Conservation (phyloP, 305 asterid species). For the Withania somnifera region DNA sequence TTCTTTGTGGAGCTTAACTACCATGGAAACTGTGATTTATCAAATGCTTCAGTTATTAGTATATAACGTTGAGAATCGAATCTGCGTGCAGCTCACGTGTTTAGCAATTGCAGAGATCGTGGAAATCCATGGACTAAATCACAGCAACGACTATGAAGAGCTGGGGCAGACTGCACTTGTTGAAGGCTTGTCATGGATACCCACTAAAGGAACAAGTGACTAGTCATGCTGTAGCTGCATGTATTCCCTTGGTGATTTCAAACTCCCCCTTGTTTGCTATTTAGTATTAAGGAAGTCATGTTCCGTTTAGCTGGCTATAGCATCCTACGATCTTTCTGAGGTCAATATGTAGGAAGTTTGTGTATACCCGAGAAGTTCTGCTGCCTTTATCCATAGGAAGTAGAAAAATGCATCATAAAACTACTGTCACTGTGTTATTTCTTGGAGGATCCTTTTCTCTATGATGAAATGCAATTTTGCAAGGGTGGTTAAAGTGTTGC, state of each 20-base stretch:
- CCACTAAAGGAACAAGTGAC: neutral
- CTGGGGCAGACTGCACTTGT: neutral
- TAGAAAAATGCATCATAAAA: neutral
- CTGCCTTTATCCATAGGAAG: neutral
- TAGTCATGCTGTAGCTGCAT: neutral
- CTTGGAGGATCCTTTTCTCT: neutral
- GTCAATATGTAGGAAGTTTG: neutral
- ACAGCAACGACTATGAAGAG: neutral
- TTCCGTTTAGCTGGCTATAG: neutral
- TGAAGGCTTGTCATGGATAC: neutral
- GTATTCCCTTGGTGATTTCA: neutral
- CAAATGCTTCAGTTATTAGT: conserved; percentile 69
- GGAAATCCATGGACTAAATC: neutral
- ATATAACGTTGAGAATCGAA: conserved; percentile 18
- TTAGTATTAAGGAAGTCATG: neutral
- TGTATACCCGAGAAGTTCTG: neutral
- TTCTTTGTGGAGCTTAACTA: conserved; percentile 77
- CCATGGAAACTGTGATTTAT: conserved; percentile 40
- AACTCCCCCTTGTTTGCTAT: neutral
- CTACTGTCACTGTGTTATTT: neutral
- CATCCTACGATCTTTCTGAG: neutral
- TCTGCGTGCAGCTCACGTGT: neutral
- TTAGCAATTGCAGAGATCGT: neutral
- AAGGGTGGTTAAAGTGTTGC: neutral
- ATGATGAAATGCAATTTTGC: neutral